Evolutionary conservation across 768 basidiomycete genomes (phyloP), one percentile per base, ranked within the genome.

Genomic region (Suillus lakei): DNA sequence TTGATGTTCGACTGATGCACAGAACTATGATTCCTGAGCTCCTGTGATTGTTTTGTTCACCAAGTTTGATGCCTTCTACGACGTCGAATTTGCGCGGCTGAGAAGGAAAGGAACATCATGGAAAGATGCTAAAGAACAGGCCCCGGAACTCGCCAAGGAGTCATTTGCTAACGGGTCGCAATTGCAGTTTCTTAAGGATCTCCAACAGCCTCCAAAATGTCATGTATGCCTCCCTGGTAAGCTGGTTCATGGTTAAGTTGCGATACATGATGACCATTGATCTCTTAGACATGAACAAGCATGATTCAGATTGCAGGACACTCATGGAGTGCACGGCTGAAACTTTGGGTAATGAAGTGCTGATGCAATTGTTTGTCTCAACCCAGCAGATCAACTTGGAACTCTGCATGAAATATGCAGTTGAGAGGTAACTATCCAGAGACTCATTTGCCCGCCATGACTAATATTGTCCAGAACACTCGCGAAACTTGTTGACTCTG

Each of bases 11-110:
- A 63, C 18, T 61, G 0, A 18, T 61, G 41, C 36, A 3, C 36
- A 12, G 36, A 38, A 12, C 64, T 12, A 32, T 10, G 26, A 3
- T 4, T n/a, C 13, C 38, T 26, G 34, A 82, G 81, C 81, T 32
- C 80, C 80, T 5, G 76, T 81, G 2, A 70, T 82, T 30, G 74
- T 72, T 0, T 60, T 82, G 38, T 80, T 82, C 69, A 81, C 78
- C 4, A 81, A 81, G 63, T 75, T 75, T 54, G 80, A 81, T 63
- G 74, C 68, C 34, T 60, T 78, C 18, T 60, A 73, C 48, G 41
- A 18, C 36, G 62, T 68, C 60, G 72, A 72, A 58, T 75, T 69
- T 43, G 58, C 67, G 6, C 18, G 60, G 32, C 63, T 72, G 15
- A 18, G 61, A 48, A 48, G 61, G n/a, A 59, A 68, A 21, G 71